Base-by-base conservation (phyloP, 75 land plant species). In the Azolla pinnata region DNA sequence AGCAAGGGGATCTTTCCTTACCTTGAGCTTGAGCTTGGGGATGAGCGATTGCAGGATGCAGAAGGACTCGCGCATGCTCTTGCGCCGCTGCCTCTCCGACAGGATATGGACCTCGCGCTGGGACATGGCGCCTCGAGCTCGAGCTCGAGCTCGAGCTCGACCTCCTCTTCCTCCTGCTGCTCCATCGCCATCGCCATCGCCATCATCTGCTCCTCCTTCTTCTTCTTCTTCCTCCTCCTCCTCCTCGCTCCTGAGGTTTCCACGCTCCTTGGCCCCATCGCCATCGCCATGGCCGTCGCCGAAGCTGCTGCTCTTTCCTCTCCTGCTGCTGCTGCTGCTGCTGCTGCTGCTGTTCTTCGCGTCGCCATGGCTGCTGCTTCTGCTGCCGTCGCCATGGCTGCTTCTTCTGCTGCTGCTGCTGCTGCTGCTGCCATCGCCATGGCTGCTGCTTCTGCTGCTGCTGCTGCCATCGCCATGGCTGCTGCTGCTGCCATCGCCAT, bases 21-120 rank as follows among this genome's bases (percentile, higher is more conserved):
- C 54, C 24, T 52, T 52, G 54, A 52, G 54, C 54, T 52, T 52
- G 54, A 52, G 54, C 28, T 52, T 52, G 29, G 54, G 54, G 7
- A 52, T 29, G 29, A 52, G 27, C 16, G 54, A 52, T 29, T 52
- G 54, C 26, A 52, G 28, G 4, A 52, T 27, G 25, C 29, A 52
- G 28, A 52, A 52, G 14, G 54, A 52, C 28, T 52, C 54, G 28
- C 54, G 54, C 54, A 52, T 52, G 14, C 54, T 52, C 29, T 52
- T 52, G 29, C 54, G 54, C 29, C 54, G 54, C 54, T 52, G 54
- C 2, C 54, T 2, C 54, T 52, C 54, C 25, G 54, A 52, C 26
- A 24, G 28, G 14, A 52, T 52, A 14, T 52, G 54, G 25, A 27
- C 54, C 14, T 52, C 54, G 2, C 54, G 54, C 54, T 23, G 54